Percentiles rank a stretch among this genome's conserved stretches.
Evolutionary conservation across 192 early-diverging fungal species (phyloP).

Genomic region (Linnemannia schmuckeri): DNA sequence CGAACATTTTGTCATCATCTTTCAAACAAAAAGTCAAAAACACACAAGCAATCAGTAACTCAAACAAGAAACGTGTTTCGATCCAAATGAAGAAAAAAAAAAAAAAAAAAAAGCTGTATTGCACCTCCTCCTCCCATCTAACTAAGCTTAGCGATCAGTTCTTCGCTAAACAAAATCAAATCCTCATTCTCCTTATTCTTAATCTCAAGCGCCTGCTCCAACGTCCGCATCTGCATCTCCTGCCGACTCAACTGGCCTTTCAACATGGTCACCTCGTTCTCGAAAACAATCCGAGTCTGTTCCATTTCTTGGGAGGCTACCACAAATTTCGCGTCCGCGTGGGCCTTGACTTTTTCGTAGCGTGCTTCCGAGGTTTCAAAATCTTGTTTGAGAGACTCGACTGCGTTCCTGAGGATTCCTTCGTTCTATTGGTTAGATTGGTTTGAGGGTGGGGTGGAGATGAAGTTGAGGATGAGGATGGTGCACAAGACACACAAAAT

Average conservation of each 20-base stretch:
- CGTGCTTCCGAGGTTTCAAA: conserved; percentile 51
- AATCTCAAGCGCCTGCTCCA: conserved; percentile 47
- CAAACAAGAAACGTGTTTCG: not conserved
- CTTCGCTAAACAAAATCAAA: conserved; percentile 47
- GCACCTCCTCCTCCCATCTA: not conserved
- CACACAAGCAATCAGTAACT: not conserved
- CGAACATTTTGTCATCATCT: too few relatives aligned
- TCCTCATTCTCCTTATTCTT: conserved; percentile 54
- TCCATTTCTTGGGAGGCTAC: conserved; percentile 42
- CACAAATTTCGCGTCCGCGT: conserved; percentile 40
- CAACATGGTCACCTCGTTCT: conserved; percentile 36
- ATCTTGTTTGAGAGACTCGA: conserved; percentile 49
- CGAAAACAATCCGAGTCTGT: conserved; percentile 25
- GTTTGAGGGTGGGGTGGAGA: not conserved
- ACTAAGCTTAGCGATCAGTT: conserved; percentile 45
- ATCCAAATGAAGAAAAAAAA: not conserved
- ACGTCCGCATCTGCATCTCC: conserved; percentile 47
- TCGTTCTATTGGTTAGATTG: conserved; percentile 23
- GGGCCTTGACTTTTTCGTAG: conserved; percentile 36
- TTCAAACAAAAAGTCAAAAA: too few relatives aligned
- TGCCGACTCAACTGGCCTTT: conserved; percentile 31
- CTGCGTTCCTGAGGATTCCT: conserved; percentile 40
- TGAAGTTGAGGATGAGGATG: not conserved
- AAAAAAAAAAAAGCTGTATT: conserved; percentile 4
- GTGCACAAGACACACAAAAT: not conserved